Base-by-base conservation (phyloP, 2,329 filamentous ascomycete species). In the Colletotrichum limetticola region DNA sequence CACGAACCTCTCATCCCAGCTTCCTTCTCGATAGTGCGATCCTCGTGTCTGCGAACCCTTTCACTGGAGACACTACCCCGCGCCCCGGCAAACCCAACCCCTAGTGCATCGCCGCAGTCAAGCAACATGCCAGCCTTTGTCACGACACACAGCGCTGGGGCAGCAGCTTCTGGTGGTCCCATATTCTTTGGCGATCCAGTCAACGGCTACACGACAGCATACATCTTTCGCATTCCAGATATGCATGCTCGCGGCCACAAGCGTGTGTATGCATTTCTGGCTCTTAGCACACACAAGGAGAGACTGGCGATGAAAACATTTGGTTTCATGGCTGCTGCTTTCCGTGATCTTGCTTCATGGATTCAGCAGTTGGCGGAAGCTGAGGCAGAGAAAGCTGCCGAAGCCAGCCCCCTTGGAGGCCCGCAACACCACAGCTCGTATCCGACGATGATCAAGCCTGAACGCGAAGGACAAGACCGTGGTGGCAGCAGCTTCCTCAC, bases 191-290 rank as follows among this genome's bases (percentile, higher is more conserved):
- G 91, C 35, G 91, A 93, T 77, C 86, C 90, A 1, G 79, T 88
- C 0, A 88, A 91, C 1, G 91, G 91, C 35, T 93, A 92, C 80
- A 93, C 91, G 0, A 93, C 91, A 0, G 91, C 91, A 16, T 93
- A 92, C 80, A 91, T 93, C 75, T 93, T 93, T 78, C 91, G 91
- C 30, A 91, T 93, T 55, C 89, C 91, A 7, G 91, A 93, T 78
- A 85, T 92, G 46, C 91, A 92, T 75, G 91, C 91, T 16, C 89
- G 91, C 14, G 91, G 91, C 5, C 89, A 92, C 76, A 91, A 91
- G 80, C 88, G 91, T n/a, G 89, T 92, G 14, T 93, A 93, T 77
- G 91, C 91, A 12, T 90, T 93, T 72, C 81, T 93, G 71, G 90
- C 91, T 2, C 86, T 93, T 59, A 91, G 87, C 79, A 92, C 90